Conservation (phyloP, 106 monocot genomes). For the Dactylorhiza incarnata region DNA sequence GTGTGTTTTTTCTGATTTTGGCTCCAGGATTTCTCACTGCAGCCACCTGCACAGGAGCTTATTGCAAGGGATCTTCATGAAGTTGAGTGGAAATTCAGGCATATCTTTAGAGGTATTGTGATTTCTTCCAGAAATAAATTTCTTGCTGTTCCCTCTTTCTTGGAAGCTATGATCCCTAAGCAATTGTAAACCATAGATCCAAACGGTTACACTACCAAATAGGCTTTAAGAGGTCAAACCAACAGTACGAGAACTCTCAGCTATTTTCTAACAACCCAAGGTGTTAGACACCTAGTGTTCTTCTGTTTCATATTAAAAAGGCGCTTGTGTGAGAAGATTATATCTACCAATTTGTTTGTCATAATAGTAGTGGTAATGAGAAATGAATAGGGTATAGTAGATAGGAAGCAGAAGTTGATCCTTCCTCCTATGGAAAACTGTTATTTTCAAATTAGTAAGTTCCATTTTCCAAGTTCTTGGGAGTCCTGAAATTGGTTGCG, state of each 20-base stretch:
- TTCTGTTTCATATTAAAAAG: neutral
- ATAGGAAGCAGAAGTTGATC: too few relatives aligned
- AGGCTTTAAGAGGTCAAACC: neutral
- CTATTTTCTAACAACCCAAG: neutral
- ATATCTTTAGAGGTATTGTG: constrained; percentile 17
- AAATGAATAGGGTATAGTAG: too few relatives aligned
- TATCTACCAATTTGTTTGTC: too few relatives aligned
- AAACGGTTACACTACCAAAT: too few relatives aligned
- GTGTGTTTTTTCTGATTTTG: neutral
- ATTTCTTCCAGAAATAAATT: neutral
- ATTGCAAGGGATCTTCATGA: constrained; percentile 22
- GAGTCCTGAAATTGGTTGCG: neutral
- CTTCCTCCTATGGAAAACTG: too few relatives aligned
- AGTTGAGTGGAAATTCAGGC: constrained; percentile 21
- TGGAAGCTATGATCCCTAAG: neutral
- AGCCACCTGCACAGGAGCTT: constrained; percentile 19
- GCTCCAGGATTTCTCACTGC: constrained; percentile 9
- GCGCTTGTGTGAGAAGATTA: too few relatives aligned
- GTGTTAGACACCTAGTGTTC: neutral
- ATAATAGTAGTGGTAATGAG: too few relatives aligned
- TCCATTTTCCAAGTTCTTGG: neutral
- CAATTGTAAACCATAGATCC: too few relatives aligned
- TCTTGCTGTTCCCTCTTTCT: neutral
- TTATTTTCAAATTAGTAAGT: too few relatives aligned
- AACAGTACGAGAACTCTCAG: neutral